Conservation (phyloP, 768 basidiomycete genomes). For the Tulasnella calospora region DNA sequence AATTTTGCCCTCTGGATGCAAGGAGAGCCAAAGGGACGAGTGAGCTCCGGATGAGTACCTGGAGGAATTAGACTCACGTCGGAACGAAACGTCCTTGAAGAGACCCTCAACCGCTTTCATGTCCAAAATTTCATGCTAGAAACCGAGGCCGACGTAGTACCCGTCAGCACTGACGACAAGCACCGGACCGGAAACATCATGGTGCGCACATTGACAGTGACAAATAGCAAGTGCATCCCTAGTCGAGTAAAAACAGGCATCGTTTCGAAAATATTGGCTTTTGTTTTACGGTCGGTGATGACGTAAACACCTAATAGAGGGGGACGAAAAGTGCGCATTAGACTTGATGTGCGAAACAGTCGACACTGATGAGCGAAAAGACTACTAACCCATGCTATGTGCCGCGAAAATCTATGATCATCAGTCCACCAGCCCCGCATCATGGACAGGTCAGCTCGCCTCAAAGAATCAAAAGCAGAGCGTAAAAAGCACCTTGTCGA, state of each 20-base stretch:
- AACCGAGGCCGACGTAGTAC: not conserved
- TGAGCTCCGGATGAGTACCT: not conserved
- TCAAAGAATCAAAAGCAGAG: not conserved
- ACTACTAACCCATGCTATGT: not conserved
- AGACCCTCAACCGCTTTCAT: constrained; percentile 47
- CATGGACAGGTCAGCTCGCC: not conserved
- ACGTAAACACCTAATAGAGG: constrained; percentile 34
- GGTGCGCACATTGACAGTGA: constrained; percentile 37
- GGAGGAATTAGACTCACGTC: constrained; percentile 33
- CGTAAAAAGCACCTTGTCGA: constrained; percentile 17
- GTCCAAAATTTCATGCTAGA: constrained; percentile 40
- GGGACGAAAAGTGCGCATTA: not conserved
- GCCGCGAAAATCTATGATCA: not conserved
- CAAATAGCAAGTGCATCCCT: constrained; percentile 75
- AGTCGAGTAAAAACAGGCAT: constrained; percentile 70
- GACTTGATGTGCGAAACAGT: not conserved
- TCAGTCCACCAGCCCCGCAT: not conserved
- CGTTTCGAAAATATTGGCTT: constrained; percentile 58
- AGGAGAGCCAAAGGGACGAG: too few species aligned
- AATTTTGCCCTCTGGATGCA: constrained; percentile 24
- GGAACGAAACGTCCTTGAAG: constrained; percentile 53
- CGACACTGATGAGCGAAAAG: not conserved
- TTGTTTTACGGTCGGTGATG: constrained; percentile 35
- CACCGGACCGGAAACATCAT: not conserved
- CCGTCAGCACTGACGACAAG: constrained; percentile 32